Base-by-base conservation (phyloP, 495 filamentous ascomycete species). In the Aspergillus hancockii region DNA sequence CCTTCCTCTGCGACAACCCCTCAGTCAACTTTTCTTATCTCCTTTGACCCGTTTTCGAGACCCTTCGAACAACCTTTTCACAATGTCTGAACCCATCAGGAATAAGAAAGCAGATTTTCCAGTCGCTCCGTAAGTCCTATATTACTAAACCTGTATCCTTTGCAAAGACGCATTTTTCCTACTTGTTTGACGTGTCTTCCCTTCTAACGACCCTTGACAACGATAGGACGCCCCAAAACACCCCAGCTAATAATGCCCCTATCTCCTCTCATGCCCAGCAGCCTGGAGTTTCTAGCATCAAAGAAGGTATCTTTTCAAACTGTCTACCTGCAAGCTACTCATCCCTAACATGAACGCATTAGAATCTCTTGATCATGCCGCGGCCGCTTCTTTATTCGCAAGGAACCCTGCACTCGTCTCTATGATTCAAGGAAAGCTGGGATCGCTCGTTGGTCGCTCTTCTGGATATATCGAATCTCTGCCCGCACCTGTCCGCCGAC, bases 381-480 rank as follows among this genome's bases (percentile, higher is more conserved):
- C 90, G 53, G 91, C 94, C 47, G 92, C 92, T 50, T 91, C 90
- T 49, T 84, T 98, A 67, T 95, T 98, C 69, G 93, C 95, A 63
- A 86, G 90, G 67, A 95, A 99, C 74, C 95, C 95, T 32, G 87
- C 86, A 63, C 83, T 99, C 59, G 89, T 97, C 38, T 90, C 90
- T 32, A 94, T 98, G 89, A 97, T 99, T 68, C 91, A 99, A 78
- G 92, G 92, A 54, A 94, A 94, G 74, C 88, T 99, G 64, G 90
- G 92, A 60, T 86, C 87, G 34, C 89, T 99, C 54, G 91, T 99
- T 62, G 95, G 95, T 61, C 87, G 90, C 54, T 96, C 95, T 49
- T 98, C 94, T 21, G 95, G 95, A 63, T 99, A 99, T 77, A 91
- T 99, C 65, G 95, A 99, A 79, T 94, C 91, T 21, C 87, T 99